Percentiles rank a stretch among this genome's conserved stretches.
These are phyloP conservation scores for Spiromastix sp. DNA, from an alignment of 2,329 filamentous ascomycete genomes.

Conservation along the genomic window DNA sequence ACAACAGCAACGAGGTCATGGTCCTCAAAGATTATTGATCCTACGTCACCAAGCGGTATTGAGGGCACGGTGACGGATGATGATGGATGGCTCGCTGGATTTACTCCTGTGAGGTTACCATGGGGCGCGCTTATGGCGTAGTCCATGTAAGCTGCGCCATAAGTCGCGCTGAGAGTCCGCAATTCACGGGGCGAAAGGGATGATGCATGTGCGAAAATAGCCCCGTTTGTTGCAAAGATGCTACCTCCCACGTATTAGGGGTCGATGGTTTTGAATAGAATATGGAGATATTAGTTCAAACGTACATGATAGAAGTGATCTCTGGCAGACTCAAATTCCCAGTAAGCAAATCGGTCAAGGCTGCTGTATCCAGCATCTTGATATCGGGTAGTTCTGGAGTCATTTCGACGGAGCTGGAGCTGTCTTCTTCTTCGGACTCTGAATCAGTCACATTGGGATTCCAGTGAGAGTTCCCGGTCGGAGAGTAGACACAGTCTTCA, in stretches of 20 bases:
- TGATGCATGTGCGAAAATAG: constrained; percentile 34
- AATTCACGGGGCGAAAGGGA: constrained; percentile 29
- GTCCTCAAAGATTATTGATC: constrained; percentile 34
- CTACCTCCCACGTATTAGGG: too few species aligned
- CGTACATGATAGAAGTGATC: constrained; percentile 34
- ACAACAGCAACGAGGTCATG: constrained; percentile 31
- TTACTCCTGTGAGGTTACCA: constrained; percentile 33
- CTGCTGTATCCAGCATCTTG: constrained; percentile 33
- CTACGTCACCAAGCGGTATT: constrained; percentile 30
- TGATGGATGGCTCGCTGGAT: constrained; percentile 32
- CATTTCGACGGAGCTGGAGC: constrained; percentile 23
- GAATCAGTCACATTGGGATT: constrained; percentile 18
- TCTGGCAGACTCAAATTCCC: constrained; percentile 34
- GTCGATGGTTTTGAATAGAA: constrained; percentile 1
- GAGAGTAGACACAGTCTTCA: constrained; percentile 32
- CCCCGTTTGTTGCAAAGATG: constrained; percentile 34
- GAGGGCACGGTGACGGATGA: constrained; percentile 33
- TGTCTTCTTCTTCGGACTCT: constrained; percentile 14
- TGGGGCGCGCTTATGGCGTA: constrained; percentile 31
- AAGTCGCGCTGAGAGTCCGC: constrained; percentile 32
- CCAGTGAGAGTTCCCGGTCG: constrained; percentile 6
- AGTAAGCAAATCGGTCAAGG: constrained; percentile 29
- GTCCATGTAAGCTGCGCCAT: constrained; percentile 33
- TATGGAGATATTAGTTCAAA: too few species aligned
- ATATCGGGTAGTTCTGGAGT: constrained; percentile 32